Base-by-base conservation (phyloP, 2,329 filamentous ascomycete genomes). In the Cordyceps pruinosa region DNA sequence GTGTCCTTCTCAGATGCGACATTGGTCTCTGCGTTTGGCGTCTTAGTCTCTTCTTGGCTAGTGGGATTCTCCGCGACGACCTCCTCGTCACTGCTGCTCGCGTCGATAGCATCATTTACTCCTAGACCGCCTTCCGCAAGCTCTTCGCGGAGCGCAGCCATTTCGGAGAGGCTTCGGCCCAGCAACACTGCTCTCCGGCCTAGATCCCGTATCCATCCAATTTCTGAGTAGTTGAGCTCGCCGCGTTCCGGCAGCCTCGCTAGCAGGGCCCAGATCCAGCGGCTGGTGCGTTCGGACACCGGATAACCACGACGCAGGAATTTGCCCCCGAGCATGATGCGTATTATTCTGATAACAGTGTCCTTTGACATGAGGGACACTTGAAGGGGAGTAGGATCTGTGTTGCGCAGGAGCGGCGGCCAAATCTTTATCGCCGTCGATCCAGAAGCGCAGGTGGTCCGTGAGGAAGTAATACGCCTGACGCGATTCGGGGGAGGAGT, bases 251-350 rank as follows among this genome's bases (percentile, higher is more conserved):
- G 86, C 58, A 93, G 78, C 58, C 85, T 81, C 3, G 88, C 90
- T 45, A 97, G 75, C 58, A 96, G 71, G 0, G 87, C 85, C 92
- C 91, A 97, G 4, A 89, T 76, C 93, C 93, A 97, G 17, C 84
- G 80, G 59, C 90, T 91, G 5, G 89, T 84, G 48, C 85, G 81
- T 64, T 82, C 80, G 26, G 83, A 77, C 30, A 90, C 75, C 30
- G 79, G 77, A 23, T 76, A 72, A n/a, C 80, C 81, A 50, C 79
- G 80, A 46, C 78, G 80, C 54, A 87, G 78, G 52, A 88, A 83
- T 59, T 83, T 83, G 53, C 83, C 83, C 19, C 79, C 77, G 28
- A 87, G 75, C n/a, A 89, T 73, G 53, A 92, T 76, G 26, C 82
- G 79, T 39, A 96, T 68, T 32, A 93, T 76, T 35, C 81, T 78